Evolutionary conservation across 768 basidiomycete genomes (phyloP), one percentile per base, ranked within the genome.

Genomic region (Tulasnella calospora): DNA sequence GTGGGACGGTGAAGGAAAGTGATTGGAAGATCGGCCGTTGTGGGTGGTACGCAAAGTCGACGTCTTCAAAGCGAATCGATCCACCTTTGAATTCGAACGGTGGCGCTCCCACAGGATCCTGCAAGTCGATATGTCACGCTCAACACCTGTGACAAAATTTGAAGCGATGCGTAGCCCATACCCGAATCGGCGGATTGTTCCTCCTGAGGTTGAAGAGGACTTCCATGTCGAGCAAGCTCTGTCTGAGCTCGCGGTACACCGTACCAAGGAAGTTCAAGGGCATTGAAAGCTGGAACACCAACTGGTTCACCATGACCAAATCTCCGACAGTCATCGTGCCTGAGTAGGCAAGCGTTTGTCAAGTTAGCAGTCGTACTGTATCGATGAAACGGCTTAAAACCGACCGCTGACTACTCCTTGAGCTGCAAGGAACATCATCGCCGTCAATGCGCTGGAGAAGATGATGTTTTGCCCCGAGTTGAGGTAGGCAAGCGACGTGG

Each of bases 281-380:
- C 41, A 99, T 86, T 0, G 96, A 98, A 0, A 99, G 86, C 83
- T 99, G 98, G 87, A 99, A 99, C 44, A 99, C 95, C 35, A 99
- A 88, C 83, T 98, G 97, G 84, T 99, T 99, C 81, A 98, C 93
- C 97, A 99, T 99, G 81, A 99, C 98, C 19, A 99, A 89, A 82
- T 99, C 98, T 10, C 98, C 98, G 33, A 99, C 89, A 5, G 96
- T 98, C 97, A 99, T 99, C 0, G 94, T 95, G 10, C 96, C 96
- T 96, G 80, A 3, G n/a, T 61, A 13, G 19, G 36, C 8, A 41
- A 10, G n/a, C 3, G 30, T 17, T 71, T 71, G 13, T 27, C 35
- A 55, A 2, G 38, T 36, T 30, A 79, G 36, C 36, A 19, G 33
- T 33, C 21, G 2, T 61, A n/a, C 21, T 69, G 17, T 61, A 36